Evolutionary conservation across 202 grass and related monocot species (phyloP).

Genomic region (Cymbopogon flexuosus): DNA sequence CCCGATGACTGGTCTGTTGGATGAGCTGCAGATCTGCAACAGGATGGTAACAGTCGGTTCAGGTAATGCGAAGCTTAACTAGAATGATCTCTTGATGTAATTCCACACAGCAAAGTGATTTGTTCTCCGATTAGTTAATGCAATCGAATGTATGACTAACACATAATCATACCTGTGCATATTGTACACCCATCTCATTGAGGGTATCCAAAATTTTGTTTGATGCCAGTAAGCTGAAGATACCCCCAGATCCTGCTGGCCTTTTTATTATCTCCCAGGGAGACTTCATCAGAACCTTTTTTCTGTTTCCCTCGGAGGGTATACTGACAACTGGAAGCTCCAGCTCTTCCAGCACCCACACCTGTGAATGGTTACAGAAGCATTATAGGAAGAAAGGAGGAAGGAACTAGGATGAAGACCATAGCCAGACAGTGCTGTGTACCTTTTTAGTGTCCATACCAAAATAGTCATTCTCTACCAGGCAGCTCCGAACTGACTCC

Average conservation of each 20-base stretch:
- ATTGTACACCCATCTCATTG: conserved; percentile 62
- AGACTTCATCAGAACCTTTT: conserved; percentile 70
- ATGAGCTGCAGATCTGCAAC: conserved; percentile 63
- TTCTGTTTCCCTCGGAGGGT: conserved; percentile 25
- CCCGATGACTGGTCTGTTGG: conserved; percentile 31
- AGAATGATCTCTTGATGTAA: not conserved
- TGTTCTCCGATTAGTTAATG: not conserved
- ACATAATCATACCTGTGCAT: conserved; percentile 61
- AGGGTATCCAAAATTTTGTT: conserved; percentile 65
- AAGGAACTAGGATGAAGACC: not conserved
- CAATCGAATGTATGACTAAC: not conserved
- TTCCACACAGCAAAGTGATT: not conserved
- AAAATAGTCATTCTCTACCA: conserved; percentile 66
- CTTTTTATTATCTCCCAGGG: conserved; percentile 67
- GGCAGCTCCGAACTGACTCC: conserved; percentile 41
- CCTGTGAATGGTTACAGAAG: conserved; percentile 38
- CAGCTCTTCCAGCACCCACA: conserved; percentile 76
- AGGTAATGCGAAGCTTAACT: not conserved
- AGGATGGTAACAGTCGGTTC: not conserved
- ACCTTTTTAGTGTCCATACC: conserved; percentile 68
- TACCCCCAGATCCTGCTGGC: conserved; percentile 58
- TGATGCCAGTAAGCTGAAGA: conserved; percentile 60
- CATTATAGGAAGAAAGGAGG: not conserved
- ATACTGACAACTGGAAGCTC: conserved; percentile 65
- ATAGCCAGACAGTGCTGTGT: conserved; percentile 1